Conservation (phyloP, 176 grass and related monocot species). For the Aegilops umbellulata region DNA sequence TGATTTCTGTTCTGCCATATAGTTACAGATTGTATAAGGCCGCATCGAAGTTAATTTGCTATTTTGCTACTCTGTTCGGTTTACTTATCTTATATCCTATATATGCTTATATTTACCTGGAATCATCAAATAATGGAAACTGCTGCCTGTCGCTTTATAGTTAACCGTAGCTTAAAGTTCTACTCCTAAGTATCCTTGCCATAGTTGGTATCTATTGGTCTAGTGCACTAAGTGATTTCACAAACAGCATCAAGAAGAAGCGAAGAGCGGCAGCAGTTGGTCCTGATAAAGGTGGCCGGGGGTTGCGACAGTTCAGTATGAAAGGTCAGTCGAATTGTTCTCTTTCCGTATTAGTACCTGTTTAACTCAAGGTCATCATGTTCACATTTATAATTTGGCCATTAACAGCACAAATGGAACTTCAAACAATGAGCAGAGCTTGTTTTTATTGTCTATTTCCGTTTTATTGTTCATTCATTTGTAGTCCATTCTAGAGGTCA, state of each 20-base stretch:
- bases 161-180: not conserved
- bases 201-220: conserved; percentile 3
- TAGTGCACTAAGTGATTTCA: conserved; percentile 7
- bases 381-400: not conserved
- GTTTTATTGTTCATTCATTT: not conserved
- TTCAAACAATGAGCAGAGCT: not conserved
- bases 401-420: not conserved
- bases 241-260: conserved; percentile 79
- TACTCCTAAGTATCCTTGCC: not conserved
- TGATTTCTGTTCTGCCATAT: not conserved
- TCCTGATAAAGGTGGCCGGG: conserved; percentile 88
- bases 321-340: conserved; percentile 49
- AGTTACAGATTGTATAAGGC: not conserved
- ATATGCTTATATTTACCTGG: not conserved
- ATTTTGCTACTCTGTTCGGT: not conserved
- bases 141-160: not conserved
- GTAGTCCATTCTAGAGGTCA: not conserved
- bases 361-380: not conserved
- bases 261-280: conserved; percentile 63
- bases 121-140: not conserved
- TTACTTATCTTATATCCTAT: not conserved
- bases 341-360: not conserved
- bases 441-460: not conserved
- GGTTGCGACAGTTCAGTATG: conserved; percentile 94
- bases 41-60: not conserved